phyloP scores from a whole-genome alignment of 176 grass and related monocot genomes.

The Poa annua region DNA sequence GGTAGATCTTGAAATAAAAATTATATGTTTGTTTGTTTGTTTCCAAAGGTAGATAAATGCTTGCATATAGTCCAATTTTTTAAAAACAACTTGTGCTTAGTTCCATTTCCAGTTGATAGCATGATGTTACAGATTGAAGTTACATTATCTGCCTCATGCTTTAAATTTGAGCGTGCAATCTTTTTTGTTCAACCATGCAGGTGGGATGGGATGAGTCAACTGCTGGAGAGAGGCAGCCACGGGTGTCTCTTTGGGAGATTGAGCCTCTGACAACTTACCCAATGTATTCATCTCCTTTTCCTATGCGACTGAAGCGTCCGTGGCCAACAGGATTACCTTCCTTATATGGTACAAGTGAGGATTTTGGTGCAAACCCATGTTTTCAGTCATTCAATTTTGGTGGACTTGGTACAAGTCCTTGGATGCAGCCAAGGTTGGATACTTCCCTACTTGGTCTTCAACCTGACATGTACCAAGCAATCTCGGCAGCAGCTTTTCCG shows the following conservation, averaged over 20 bases:
- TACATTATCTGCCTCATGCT: constrained; percentile 12
- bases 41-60: background rate
- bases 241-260: constrained; percentile 96
- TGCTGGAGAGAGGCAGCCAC: constrained; percentile 91
- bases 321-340: constrained; percentile 92
- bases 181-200: constrained; percentile 50
- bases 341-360: constrained; percentile 59
- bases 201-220: constrained; percentile 99
- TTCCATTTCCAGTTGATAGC: background rate
- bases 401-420: constrained; percentile 61
- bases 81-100: background rate
- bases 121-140: constrained; percentile 7
- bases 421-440: constrained; percentile 80
- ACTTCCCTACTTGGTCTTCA: constrained; percentile 61
- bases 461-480: constrained; percentile 69
- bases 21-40: constrained; percentile 14
- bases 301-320: constrained; percentile 86
- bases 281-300: constrained; percentile 94
- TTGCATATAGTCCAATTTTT: background rate
- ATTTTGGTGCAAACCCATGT: constrained; percentile 61
- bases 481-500: constrained; percentile 53
- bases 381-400: constrained; percentile 82
- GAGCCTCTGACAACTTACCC: constrained; percentile 95
- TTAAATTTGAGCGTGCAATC: constrained; percentile 13
- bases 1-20: constrained; percentile 51